A percentile compares a stretch with the other conserved stretches of the same genome.
Conservation (phyloP, 768 basidiomycete genomes). For the Hygrophorus pudorinus region DNA sequence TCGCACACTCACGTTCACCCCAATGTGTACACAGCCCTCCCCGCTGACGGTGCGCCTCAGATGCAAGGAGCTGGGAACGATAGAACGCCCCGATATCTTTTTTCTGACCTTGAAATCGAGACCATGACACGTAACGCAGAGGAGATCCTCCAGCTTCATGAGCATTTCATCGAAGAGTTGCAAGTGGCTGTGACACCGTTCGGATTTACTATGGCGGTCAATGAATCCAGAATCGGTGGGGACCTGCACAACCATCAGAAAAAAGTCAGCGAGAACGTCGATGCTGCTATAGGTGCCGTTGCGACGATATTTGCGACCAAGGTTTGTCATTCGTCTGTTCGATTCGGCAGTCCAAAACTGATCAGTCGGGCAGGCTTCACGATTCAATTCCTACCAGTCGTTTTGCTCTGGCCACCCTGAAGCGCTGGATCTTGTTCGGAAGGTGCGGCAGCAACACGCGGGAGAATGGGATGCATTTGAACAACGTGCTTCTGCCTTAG, state of each 20-base stretch:
- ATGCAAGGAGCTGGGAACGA: conserved; percentile 15
- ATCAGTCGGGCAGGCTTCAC: conserved; percentile 43
- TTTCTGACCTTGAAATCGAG: conserved; percentile 49
- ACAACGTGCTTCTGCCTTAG: conserved; percentile 54
- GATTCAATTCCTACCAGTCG: conserved; percentile 70
- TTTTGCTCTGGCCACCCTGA: conserved; percentile 86
- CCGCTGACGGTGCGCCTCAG: conserved; percentile 4
- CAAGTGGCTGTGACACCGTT: conserved; percentile 36
- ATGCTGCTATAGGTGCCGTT: conserved; percentile 37
- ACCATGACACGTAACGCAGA: conserved; percentile 56
- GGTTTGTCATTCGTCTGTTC: conserved; percentile 25
- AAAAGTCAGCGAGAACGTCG: conserved; percentile 23
- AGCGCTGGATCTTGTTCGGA: conserved; percentile 66
- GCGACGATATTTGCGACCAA: conserved; percentile 50
- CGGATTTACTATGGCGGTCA: conserved; percentile 33
- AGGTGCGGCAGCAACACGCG: conserved; percentile 50
- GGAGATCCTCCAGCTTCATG: conserved; percentile 59
- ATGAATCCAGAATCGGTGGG: conserved; percentile 12
- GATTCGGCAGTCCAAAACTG: background rate
- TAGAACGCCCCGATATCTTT: conserved; percentile 40
- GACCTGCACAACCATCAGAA: conserved; percentile 11
- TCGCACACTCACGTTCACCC: conserved; percentile 25
- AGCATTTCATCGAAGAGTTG: conserved; percentile 52
- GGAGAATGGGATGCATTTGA: conserved; percentile 82
- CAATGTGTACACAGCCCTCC: too few species aligned